phyloP scores from a whole-genome alignment of 305 asterid species.

The Andrographis paniculata region DNA sequence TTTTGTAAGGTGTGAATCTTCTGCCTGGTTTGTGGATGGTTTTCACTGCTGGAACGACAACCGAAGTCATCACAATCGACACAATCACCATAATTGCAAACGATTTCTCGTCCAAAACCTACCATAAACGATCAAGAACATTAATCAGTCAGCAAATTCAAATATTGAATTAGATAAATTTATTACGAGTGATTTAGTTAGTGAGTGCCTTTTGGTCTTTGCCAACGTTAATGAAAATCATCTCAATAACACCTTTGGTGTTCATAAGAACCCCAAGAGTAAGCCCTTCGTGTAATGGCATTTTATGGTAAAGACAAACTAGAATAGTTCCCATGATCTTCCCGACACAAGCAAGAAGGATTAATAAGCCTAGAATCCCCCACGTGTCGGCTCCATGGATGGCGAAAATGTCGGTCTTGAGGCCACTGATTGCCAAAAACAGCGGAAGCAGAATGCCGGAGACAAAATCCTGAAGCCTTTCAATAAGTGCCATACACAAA shows the following conservation, averaged over 20 bases:
- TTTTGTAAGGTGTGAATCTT: conserved; percentile 45
- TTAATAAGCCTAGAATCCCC: not conserved
- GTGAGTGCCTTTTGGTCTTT: not conserved
- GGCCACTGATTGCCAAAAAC: not conserved
- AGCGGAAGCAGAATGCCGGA: not conserved
- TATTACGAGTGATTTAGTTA: not conserved
- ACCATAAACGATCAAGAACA: not conserved
- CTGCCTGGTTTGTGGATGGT: conserved; percentile 28
- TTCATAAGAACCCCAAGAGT: not conserved
- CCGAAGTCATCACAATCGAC: not conserved
- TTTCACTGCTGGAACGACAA: not conserved
- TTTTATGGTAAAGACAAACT: not conserved
- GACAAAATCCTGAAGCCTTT: too few species aligned
- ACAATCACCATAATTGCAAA: not conserved
- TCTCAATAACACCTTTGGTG: not conserved
- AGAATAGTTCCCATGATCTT: not conserved
- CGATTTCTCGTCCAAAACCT: conserved; percentile 41
- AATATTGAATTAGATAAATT: too few species aligned
- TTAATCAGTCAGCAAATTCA: not conserved
- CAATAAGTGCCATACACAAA: not conserved
- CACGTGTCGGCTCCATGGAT: not conserved
- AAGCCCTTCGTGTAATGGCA: not conserved
- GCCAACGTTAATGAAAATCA: not conserved
- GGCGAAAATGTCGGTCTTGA: not conserved
- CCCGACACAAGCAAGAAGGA: not conserved